phyloP scores from a whole-genome alignment of 2,329 filamentous ascomycete species.

The Botryotinia globosa region DNA sequence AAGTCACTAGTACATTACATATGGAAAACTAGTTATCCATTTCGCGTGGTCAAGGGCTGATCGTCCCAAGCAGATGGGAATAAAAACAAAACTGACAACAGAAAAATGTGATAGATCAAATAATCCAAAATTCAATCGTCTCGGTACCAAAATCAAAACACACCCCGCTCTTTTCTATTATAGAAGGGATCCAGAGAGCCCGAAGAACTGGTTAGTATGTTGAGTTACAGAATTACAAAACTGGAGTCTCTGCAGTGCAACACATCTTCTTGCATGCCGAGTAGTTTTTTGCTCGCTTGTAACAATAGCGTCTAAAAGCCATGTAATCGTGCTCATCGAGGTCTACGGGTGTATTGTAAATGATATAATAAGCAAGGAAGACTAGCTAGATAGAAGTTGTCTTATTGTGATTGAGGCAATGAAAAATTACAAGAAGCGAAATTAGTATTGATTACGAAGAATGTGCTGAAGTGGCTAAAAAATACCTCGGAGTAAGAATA shows the following conservation, averaged over 20 bases:
- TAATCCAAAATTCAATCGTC: neutral
- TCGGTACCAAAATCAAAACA: neutral
- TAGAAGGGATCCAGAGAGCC: neutral
- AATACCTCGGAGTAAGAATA: neutral
- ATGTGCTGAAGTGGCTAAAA: neutral
- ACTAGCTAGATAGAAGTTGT: neutral
- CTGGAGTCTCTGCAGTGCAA: neutral
- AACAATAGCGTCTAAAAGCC: neutral
- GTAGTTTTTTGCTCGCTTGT: neutral
- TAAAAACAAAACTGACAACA: neutral
- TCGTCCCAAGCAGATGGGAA: neutral
- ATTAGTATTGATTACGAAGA: neutral
- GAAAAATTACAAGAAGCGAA: no score
- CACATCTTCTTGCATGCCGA: neutral
- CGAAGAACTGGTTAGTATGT: conserved; percentile 3
- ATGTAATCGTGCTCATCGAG: neutral
- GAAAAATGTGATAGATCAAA: neutral
- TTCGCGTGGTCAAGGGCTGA: neutral
- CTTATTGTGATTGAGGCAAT: neutral
- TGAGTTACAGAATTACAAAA: neutral
- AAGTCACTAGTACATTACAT: conserved; percentile 1
- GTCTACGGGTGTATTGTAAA: neutral
- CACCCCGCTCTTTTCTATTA: neutral
- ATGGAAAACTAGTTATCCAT: neutral
- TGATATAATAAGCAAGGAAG: neutral